Conservation (phyloP, 345 rosid species). For the Eucalyptus coolabah region DNA sequence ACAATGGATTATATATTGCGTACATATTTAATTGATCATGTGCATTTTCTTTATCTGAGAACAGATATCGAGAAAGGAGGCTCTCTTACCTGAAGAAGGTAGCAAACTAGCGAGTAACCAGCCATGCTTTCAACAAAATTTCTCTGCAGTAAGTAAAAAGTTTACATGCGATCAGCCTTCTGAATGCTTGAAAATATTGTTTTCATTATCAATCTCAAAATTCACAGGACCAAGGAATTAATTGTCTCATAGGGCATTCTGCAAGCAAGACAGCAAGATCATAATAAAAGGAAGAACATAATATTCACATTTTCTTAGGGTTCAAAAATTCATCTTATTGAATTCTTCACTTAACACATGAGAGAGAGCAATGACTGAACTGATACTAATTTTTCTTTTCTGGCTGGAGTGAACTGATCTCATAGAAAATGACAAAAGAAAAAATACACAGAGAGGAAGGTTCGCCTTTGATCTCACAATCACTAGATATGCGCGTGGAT, state of each 20-base stretch:
- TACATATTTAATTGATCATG: background rate
- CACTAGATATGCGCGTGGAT: background rate
- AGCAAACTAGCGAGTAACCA: conserved; percentile 97
- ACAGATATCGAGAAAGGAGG: background rate
- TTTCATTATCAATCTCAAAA: background rate
- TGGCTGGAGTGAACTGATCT: background rate
- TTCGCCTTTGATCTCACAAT: background rate
- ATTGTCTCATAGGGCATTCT: background rate
- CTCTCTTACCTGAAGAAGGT: conserved; percentile 74
- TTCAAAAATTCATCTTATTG: background rate
- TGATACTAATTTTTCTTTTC: background rate
- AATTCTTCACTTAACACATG: background rate
- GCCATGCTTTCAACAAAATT: conserved; percentile 99
- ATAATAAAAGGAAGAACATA: background rate
- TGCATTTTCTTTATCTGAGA: background rate
- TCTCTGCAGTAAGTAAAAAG: conserved; percentile 48
- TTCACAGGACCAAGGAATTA: background rate
- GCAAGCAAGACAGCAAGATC: background rate
- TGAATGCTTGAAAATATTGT: background rate
- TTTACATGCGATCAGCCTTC: background rate
- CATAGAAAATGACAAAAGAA: background rate
- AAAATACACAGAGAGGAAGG: background rate
- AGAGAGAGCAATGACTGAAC: background rate
- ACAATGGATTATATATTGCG: background rate
- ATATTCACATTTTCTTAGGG: background rate